Evolutionary conservation across 257 asterid species (phyloP), one percentile per base, ranked within the genome.

Genomic region (Salvia splendens): DNA sequence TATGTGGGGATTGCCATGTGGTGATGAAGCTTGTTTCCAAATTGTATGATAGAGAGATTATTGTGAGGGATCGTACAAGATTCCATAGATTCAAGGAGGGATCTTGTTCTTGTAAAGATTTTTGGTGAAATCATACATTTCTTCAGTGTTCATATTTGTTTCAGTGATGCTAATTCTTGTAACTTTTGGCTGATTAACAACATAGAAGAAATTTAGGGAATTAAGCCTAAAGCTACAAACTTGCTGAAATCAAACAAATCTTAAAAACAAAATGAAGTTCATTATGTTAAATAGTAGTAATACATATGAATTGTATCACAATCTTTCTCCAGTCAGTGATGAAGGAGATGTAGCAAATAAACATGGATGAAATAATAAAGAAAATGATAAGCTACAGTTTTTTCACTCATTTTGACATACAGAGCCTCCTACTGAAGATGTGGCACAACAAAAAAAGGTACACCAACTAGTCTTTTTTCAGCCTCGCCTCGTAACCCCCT

Each of bases 1-100:
- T 88, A 70, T 94, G 99, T 57, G 97, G 97, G 57, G 97, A 94
- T 79, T 94, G 96, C 54, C 99, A 94, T 81, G 81, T 66, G 16
- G 90, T 84, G 14, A 87, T 94, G 73, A 94, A 90, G 85, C 91
- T 88, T 54, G 80, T 85, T 64, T 87, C 99, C 5, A 85, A 79
- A 65, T 50, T 87, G 4, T 91, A 94, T 14, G 58, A 57, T 46
- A 74, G 95, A 52, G 96, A 85, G 55, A 85, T 94, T 74, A 75
- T 94, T 15, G 95, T 91, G 30, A 84, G 99, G 75, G 99, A 94
- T 56, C 85, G 97, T 30, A 83, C 96, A 3, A 82, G 97, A 48
- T 94, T 94, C 67, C 97, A 94, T 45, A 84, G 89, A 66, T 88
- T 94, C 76, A 83, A 52, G 62, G 78, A 83, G 4, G 99, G 97